Percentiles rank a stretch among this genome's conserved stretches.
Conservation (phyloP, 495 filamentous ascomycete genomes). For the Annulohypoxylon maeteangense region DNA sequence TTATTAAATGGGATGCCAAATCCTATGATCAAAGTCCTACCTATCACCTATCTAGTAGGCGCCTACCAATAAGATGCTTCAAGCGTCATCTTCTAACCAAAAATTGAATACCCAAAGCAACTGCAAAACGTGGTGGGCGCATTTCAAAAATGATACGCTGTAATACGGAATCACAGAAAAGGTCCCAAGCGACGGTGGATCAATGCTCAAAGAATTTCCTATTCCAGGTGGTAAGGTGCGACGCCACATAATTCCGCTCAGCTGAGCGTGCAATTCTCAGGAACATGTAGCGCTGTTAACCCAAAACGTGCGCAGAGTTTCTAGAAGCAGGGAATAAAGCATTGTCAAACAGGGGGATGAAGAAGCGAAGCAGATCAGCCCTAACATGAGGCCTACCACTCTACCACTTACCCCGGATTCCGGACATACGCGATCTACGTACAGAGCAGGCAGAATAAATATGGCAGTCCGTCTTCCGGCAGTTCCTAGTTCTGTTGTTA, state of each 20-base stretch:
- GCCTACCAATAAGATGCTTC: background rate
- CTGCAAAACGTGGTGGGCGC: background rate
- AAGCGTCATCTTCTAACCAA: background rate
- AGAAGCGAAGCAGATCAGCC: conserved; percentile 20
- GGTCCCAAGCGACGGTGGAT: conserved; percentile 5
- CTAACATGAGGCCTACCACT: background rate
- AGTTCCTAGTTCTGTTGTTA: background rate
- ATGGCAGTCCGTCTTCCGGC: background rate
- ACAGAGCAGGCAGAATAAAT: conserved; percentile 19
- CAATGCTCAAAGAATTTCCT: conserved; percentile 7
- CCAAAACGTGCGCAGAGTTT: background rate
- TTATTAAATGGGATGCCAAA: background rate
- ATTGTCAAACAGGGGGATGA: conserved; percentile 13
- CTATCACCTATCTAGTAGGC: too few species aligned
- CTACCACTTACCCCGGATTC: conserved; percentile 6
- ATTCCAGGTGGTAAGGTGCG: conserved; percentile 27
- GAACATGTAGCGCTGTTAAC: background rate
- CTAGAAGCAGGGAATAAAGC: conserved; percentile 2
- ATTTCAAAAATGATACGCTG: conserved; percentile 4
- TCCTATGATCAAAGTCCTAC: background rate
- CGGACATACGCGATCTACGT: background rate
- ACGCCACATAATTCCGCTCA: conserved; percentile 11
- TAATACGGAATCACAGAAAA: background rate
- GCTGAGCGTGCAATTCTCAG: conserved; percentile 1
- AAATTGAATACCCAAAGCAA: too few species aligned